Conservation (phyloP, 2,329 filamentous ascomycete genomes). For the Trichoderma koningiopsis region DNA sequence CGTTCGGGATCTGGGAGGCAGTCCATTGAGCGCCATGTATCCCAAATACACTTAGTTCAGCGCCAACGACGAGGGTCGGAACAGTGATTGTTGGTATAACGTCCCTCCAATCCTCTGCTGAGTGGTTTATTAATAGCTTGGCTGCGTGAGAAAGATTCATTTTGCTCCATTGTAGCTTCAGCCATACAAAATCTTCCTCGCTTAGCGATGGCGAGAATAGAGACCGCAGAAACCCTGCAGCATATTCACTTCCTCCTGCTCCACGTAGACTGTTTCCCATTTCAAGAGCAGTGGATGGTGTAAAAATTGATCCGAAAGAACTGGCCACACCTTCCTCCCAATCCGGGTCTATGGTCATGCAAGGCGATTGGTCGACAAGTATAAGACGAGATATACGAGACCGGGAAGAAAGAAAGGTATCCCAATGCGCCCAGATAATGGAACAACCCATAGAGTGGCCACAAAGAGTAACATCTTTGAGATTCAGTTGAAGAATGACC, state of each 20-base stretch:
- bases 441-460: conserved; percentile 42
- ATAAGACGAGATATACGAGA: conserved; percentile 34
- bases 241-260: conserved; percentile 24
- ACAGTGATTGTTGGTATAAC: conserved; percentile 36
- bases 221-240: conserved; percentile 27
- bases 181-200: conserved; percentile 34
- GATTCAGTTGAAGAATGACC: conserved; percentile 35
- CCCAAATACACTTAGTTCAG: conserved; percentile 24
- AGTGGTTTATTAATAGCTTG: conserved; percentile 35
- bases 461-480: conserved; percentile 36
- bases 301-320: conserved; percentile 32
- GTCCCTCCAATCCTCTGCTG: conserved; percentile 35
- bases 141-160: conserved; percentile 33
- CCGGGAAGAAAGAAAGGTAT: conserved; percentile 34
- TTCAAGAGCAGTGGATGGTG: conserved; percentile 22
- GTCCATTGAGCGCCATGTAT: conserved; percentile 32
- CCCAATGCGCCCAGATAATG: conserved; percentile 39
- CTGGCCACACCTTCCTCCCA: conserved; percentile 34
- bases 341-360: conserved; percentile 33
- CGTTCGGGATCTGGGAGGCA: conserved; percentile 34
- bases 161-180: conserved; percentile 33
- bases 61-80: conserved; percentile 35
- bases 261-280: not conserved
- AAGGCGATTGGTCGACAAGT: conserved; percentile 36
- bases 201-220: conserved; percentile 34